These are phyloP conservation scores for Colletotrichum sp. DNA, from an alignment of 2,329 filamentous ascomycete genomes.

Conservation along the genomic window DNA sequence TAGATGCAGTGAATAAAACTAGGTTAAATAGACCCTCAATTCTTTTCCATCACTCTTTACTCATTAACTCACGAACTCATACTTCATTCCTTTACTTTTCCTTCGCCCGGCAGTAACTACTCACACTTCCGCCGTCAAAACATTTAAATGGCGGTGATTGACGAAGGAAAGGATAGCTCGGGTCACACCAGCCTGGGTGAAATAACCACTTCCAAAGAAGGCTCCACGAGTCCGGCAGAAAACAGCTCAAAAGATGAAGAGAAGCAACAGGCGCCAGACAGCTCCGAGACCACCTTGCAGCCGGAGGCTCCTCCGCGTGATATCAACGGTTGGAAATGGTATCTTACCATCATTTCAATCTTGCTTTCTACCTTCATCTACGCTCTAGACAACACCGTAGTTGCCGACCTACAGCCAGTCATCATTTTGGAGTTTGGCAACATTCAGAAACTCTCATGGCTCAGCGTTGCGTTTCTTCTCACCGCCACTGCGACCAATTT, in stretches of 20 bases:
- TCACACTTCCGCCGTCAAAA: background rate
- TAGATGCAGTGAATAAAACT: background rate
- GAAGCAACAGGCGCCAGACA: background rate
- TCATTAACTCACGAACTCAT: background rate
- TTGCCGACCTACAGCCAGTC: constrained; percentile 26
- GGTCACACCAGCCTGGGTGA: background rate
- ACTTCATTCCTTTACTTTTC: background rate
- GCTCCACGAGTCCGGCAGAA: background rate
- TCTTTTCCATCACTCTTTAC: background rate
- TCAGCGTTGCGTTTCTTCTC: constrained; percentile 32
- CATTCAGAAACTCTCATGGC: constrained; percentile 42
- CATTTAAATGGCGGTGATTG: background rate
- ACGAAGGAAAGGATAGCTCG: background rate
- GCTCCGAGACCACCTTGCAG: background rate
- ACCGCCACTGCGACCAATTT: background rate
- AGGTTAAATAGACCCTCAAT: background rate
- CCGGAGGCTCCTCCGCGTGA: background rate
- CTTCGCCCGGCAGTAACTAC: background rate
- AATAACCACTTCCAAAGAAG: background rate
- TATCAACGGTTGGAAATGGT: constrained; percentile 8
- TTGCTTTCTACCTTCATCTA: constrained; percentile 34
- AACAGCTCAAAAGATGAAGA: background rate
- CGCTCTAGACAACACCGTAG: constrained; percentile 47
- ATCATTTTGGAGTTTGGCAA: background rate
- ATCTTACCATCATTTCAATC: constrained; percentile 15